Evolutionary conservation across 768 basidiomycete species (phyloP), one percentile per base, ranked within the genome.

Genomic region (Fomitopsis serialis): DNA sequence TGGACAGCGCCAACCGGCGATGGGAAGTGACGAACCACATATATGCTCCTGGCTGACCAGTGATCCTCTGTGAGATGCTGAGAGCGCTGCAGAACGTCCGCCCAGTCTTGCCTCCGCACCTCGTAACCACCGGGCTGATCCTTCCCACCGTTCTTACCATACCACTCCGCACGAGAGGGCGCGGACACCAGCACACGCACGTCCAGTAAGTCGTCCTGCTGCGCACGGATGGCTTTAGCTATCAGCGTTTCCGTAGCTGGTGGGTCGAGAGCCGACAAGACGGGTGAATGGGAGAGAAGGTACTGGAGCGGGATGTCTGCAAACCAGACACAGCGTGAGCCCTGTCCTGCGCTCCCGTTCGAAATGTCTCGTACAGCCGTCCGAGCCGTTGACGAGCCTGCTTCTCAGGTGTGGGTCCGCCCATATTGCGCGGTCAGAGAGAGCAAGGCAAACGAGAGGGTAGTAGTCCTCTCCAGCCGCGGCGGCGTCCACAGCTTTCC

Each of bases 361-460:
- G 45, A 35, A 34, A 48, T 25, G 54, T 49, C 44, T 27, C 80
- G 54, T 70, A 84, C 85, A 87, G 55, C 77, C 76, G 37, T 76
- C 69, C 8, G 68, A 63, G 46, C 65, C 72, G 57, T 63, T 66
- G 49, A 80, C 80, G 13, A 85, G 67, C 27, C 69, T 74, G 48
- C 74, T 48, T 19, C 66, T 54, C n/a, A 67, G 54, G 66, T 82
- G 81, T 0, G 76, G 67, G 60, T 88, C 78, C 2, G 67, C 62
- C 88, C 87, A 92, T 9, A 90, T 63, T 8, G 77, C 73, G 66
- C 89, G 80, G 61, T 89, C 80, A 4, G 88, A 87, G n/a, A 92
- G 68, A 0, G 87, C 77, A 3, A 91, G 76, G 2, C 62, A 69
- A 21, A 85, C 58, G 32, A 89, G 70, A 10, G 66, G 65, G 2